Conservation (phyloP, 2,329 filamentous ascomycete genomes). For the Neofusicoccum laricinum region DNA sequence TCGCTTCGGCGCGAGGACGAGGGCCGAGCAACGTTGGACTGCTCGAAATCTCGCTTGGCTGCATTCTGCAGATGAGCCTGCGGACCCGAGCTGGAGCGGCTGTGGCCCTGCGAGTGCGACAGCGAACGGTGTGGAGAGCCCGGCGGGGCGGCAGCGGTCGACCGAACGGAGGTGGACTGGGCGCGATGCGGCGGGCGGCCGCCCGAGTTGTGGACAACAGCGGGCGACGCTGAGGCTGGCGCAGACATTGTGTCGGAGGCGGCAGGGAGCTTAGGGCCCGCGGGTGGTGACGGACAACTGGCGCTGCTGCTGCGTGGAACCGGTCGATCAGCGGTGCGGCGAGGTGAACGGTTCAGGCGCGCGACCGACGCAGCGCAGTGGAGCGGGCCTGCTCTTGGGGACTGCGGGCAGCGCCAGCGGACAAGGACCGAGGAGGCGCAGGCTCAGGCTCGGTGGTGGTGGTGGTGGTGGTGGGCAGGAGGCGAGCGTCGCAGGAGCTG, state of each 20-base stretch:
- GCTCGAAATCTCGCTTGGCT: slow-evolving; percentile 70
- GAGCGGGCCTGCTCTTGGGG: background rate
- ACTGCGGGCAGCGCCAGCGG: background rate
- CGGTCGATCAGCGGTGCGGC: slow-evolving; percentile 5
- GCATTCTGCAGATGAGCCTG: slow-evolving; percentile 51
- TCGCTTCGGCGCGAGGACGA: slow-evolving; percentile 60
- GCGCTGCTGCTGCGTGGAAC: slow-evolving; percentile 21
- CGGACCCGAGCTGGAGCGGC: slow-evolving; percentile 31
- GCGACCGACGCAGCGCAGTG: slow-evolving; percentile 7
- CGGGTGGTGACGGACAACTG: slow-evolving; percentile 5
- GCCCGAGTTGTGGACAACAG: slow-evolving; percentile 35
- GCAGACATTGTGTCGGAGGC: slow-evolving; percentile 35
- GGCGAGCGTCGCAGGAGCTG: slow-evolving; percentile 7
- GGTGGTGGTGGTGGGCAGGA: slow-evolving; percentile 8
- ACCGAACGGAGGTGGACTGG: slow-evolving; percentile 33
- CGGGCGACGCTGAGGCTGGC: slow-evolving; percentile 41
- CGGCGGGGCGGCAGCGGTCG: slow-evolving; percentile 22
- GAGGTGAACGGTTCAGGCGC: slow-evolving; percentile 9
- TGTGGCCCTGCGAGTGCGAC: slow-evolving; percentile 31
- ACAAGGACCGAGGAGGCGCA: background rate
- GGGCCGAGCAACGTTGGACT: slow-evolving; percentile 60
- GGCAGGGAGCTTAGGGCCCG: slow-evolving; percentile 25
- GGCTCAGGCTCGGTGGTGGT: background rate
- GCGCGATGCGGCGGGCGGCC: slow-evolving; percentile 35
- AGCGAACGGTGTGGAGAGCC: slow-evolving; percentile 34